Evolutionary conservation across 768 basidiomycete species (phyloP), one percentile per base, ranked within the genome.

Genomic region (Macrocybe gigantea): DNA sequence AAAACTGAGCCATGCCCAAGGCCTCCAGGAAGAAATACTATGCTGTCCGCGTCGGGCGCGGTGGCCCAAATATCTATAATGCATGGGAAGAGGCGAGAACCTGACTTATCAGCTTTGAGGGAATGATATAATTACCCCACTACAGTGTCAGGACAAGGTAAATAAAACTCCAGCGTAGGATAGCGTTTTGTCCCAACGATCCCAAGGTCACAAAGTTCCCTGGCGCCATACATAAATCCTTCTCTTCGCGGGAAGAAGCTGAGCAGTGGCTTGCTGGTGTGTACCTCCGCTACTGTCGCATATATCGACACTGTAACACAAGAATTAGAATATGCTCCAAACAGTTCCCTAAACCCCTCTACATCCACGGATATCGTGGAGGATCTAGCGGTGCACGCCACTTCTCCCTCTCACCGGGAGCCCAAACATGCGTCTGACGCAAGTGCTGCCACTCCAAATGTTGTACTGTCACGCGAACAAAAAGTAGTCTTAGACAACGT

Each of bases 71-170:
- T 34, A 74, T 87, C 11, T 85, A 82, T 42, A 56, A 60, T 1
- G 71, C 67, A 10, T 86, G 85, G 85, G 70, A 75, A 22, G 77
- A 83, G 66, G 85, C 79, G 53, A 49, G 71, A 14, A 7, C 11
- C 44, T 38, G 33, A 15, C 10, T 41, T 32, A 45, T 33, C 29
- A 15, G 13, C 31, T 39, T 44, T 15, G 9, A 41, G 14, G 14
- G 11, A 41, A 1, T 11, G 31, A 10, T 41, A 30, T 15, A 13
- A 41, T 10, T 9, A 22, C 9, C 9, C 9, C 31, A 22, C 10
- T 10, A 38, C 52, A 80, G 80, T 79, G 78, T 51, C 73, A 69
- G 33, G 58, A 60, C 9, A 77, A 75, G 47, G 80, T 76, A 53
- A 48, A 56, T 53, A 7, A 15, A 29, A 31, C 10, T 49, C 29